Conservation (phyloP, 306 rosid species). For the Betula pendula region DNA sequence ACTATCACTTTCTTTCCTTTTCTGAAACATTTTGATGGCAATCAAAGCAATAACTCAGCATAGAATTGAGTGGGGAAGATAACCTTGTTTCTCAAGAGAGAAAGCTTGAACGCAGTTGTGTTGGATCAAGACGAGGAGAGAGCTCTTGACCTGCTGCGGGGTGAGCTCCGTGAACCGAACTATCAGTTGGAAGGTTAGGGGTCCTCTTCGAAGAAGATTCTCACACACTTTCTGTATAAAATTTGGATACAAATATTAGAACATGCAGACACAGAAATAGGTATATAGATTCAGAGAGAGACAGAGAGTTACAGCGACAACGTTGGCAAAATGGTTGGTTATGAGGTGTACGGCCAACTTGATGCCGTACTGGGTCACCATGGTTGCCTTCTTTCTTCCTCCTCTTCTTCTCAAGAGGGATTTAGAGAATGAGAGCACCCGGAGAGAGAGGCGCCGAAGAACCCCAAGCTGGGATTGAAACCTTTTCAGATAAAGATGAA, state of each 20-base stretch:
- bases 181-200: conserved; percentile 44
- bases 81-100: conserved; percentile 34
- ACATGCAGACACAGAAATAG: background rate
- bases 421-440: background rate
- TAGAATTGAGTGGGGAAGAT: background rate
- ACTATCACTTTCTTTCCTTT: background rate
- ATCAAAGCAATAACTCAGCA: background rate
- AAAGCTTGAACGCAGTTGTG: conserved; percentile 86
- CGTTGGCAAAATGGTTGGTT: conserved; percentile 78
- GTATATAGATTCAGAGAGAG: conserved; percentile 3
- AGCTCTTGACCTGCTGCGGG: conserved; percentile 63
- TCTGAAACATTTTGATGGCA: too few relatives aligned
- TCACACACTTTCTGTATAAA: conserved; percentile 77
- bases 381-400: conserved; percentile 17
- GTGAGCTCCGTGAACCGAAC: conserved; percentile 64
- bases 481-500: too few relatives aligned
- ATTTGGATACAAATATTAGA: background rate
- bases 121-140: conserved; percentile 80
- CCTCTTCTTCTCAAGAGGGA: background rate
- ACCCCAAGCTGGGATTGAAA: too few relatives aligned
- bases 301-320: conserved; percentile 59
- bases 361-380: conserved; percentile 63
- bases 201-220: conserved; percentile 54
- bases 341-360: conserved; percentile 67
- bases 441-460: background rate